A percentile compares a stretch with the other conserved stretches of the same genome.
These are phyloP conservation scores for Kuraishia hungarica DNA, from an alignment of 805 yeast genomes.

Conservation along the genomic window DNA sequence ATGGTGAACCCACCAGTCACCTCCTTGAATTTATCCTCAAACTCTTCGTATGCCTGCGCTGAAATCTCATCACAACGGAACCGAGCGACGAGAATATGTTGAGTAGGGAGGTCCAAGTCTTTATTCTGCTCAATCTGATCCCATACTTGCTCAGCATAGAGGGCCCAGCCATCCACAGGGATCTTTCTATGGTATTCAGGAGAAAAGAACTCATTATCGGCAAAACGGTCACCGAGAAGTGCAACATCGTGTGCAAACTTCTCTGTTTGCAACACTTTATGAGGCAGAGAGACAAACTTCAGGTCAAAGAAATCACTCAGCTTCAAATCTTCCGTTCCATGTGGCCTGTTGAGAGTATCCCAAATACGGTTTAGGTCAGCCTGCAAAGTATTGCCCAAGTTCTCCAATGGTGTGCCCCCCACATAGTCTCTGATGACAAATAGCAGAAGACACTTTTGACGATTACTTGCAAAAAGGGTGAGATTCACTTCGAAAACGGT, in stretches of 20 bases:
- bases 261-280: slow-evolving; percentile 74
- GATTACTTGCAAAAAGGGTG: slow-evolving; percentile 65
- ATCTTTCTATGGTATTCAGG: slow-evolving; percentile 72
- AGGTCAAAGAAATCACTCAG: slow-evolving; percentile 79
- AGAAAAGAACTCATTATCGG: slow-evolving; percentile 42
- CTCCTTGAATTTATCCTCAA: slow-evolving; percentile 25
- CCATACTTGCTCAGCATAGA: slow-evolving; percentile 90
- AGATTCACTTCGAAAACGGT: slow-evolving; percentile 96
- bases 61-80: slow-evolving; percentile 91
- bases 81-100: slow-evolving; percentile 88
- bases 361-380: slow-evolving; percentile 73
- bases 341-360: slow-evolving; percentile 70
- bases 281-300: slow-evolving; percentile 73
- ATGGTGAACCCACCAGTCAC: slow-evolving; percentile 14
- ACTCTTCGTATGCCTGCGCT: slow-evolving; percentile 37
- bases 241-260: slow-evolving; percentile 55
- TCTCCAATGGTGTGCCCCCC: slow-evolving; percentile 75
- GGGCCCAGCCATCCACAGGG: slow-evolving; percentile 94
- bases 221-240: slow-evolving; percentile 55
- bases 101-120: slow-evolving; percentile 94
- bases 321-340: slow-evolving; percentile 41
- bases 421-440: slow-evolving; percentile 91
- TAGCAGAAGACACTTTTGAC: slow-evolving; percentile 51
- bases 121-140: slow-evolving; percentile 86
- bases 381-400: slow-evolving; percentile 58